Percentiles rank a stretch among this genome's conserved stretches.
phyloP scores from a whole-genome alignment of 192 early-diverging fungal species.

The Linnemannia schmuckeri region DNA sequence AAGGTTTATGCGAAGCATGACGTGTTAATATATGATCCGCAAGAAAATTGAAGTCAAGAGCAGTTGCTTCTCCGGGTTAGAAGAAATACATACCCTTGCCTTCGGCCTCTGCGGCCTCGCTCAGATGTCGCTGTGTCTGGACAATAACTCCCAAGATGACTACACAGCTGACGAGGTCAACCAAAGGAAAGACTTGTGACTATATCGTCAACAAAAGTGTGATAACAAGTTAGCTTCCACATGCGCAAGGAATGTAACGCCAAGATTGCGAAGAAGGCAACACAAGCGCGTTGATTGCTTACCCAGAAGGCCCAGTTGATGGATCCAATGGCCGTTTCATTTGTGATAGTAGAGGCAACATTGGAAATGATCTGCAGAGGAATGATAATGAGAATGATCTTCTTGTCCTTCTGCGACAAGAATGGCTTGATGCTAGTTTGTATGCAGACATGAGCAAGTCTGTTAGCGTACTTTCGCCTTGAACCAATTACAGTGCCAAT shows the following conservation, averaged over 20 bases:
- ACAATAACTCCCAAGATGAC: conserved; percentile 66
- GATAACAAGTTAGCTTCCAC: background rate
- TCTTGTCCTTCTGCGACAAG: conserved; percentile 65
- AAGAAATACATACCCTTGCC: conserved; percentile 60
- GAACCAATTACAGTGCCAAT: background rate
- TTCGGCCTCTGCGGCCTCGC: conserved; percentile 59
- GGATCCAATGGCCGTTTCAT: conserved; percentile 66
- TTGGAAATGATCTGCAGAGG: conserved; percentile 68
- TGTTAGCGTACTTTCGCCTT: background rate
- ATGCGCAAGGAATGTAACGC: background rate
- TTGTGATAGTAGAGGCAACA: conserved; percentile 59
- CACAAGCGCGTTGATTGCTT: conserved; percentile 4
- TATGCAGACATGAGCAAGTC: background rate
- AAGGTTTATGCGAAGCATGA: background rate
- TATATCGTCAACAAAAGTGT: background rate
- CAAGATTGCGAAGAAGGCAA: background rate
- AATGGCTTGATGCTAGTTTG: conserved; percentile 64
- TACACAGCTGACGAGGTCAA: conserved; percentile 61
- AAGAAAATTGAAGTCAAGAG: background rate
- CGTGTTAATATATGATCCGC: too few species aligned
- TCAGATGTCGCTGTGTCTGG: conserved; percentile 65
- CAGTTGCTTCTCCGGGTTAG: background rate
- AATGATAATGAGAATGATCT: conserved; percentile 64
- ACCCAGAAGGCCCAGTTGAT: conserved; percentile 68
- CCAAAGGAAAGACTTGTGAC: conserved; percentile 58